Evolutionary conservation across 257 asterid genomes (phyloP).

Genomic region (Primulina eburnea): DNA sequence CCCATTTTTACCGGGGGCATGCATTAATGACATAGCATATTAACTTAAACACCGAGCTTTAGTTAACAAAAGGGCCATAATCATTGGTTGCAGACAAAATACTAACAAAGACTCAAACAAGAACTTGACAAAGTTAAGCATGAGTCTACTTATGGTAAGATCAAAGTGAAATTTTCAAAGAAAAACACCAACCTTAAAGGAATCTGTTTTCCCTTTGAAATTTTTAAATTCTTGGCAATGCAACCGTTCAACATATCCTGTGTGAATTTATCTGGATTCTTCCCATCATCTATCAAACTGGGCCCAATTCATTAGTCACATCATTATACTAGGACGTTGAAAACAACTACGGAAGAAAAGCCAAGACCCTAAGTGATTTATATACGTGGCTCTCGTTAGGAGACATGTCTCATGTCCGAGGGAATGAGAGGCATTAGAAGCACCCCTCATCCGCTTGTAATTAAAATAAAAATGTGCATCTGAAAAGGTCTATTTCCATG

Average conservation of each 20-base stretch:
- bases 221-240: too few species aligned
- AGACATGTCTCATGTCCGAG: too few species aligned
- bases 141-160: not conserved
- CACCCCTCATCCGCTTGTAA: too few species aligned
- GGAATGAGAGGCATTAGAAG: too few species aligned
- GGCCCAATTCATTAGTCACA: conserved; percentile 1
- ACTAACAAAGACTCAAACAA: not conserved
- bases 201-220: too few species aligned
- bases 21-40: not conserved
- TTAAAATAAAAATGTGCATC: not conserved
- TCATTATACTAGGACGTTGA: not conserved
- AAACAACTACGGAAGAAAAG: too few species aligned
- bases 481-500: not conserved
- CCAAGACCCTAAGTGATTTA: too few species aligned
- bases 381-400: too few species aligned
- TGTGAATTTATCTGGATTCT: conserved; percentile 90
- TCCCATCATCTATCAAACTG: conserved; percentile 94
- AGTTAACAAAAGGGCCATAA: not conserved
- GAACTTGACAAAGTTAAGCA: not conserved
- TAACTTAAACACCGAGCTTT: not conserved
- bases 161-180: not conserved
- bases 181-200: too few species aligned
- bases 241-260: too few species aligned
- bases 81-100: not conserved
- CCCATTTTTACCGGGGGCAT: not conserved